Percentiles rank a stretch among this genome's conserved stretches.
These are phyloP conservation scores for Peronosclerospora sorghi DNA, from an alignment of 352 stramenopile genomes.

Conservation along the genomic window DNA sequence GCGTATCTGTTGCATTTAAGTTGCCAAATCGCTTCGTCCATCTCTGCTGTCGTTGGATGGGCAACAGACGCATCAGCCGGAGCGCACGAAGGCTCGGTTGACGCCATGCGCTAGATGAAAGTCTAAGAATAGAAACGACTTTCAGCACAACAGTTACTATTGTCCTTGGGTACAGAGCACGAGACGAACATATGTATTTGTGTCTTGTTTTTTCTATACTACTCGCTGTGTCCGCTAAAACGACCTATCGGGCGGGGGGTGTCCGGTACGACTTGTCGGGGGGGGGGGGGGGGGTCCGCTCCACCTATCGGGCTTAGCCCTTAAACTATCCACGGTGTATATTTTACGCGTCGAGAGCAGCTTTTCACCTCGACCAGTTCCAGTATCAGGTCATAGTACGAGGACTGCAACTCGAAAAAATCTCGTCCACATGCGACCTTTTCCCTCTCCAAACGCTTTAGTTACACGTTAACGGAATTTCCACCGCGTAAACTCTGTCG, in stretches of 20 bases:
- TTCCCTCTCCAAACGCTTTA: slow-evolving; percentile 27
- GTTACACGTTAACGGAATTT: slow-evolving; percentile 59
- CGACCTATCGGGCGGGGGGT: no score
- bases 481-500: slow-evolving; percentile 34
- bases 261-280: no score
- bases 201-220: no score
- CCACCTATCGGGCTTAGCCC: slow-evolving; percentile 50
- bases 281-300: no score
- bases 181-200: no score
- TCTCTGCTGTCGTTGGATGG: not conserved
- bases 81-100: slow-evolving; percentile 3
- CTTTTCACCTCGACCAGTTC: slow-evolving; percentile 12
- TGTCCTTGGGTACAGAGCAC: no score
- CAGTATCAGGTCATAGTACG: slow-evolving; percentile 9
- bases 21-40: slow-evolving; percentile 29
- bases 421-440: slow-evolving; percentile 5
- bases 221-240: no score
- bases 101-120: no score
- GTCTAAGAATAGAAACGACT: no score
- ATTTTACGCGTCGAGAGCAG: slow-evolving; percentile 34
- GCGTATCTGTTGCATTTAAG: slow-evolving; percentile 53
- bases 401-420: slow-evolving; percentile 8
- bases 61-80: not conserved
- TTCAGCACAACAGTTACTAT: no score
- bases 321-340: slow-evolving; percentile 72